Evolutionary conservation across 768 basidiomycete genomes (phyloP).

Genomic region (Termitomyces sp.): DNA sequence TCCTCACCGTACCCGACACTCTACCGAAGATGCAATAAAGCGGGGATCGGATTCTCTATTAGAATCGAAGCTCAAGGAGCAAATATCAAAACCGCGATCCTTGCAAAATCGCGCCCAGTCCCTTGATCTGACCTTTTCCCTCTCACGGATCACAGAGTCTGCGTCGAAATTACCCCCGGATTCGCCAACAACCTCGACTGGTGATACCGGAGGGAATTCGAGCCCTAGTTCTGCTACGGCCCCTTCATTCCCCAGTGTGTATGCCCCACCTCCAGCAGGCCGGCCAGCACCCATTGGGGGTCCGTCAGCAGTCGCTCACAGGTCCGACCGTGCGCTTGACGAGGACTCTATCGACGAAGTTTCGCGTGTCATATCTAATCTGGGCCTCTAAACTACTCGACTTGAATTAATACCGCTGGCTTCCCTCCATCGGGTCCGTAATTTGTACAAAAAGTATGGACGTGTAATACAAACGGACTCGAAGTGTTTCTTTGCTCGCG

Average conservation of each 20-base stretch:
- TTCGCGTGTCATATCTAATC: slow-evolving; percentile 71
- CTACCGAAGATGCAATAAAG: slow-evolving; percentile 66
- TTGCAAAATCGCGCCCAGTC: slow-evolving; percentile 85
- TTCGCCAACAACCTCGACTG: slow-evolving; percentile 74
- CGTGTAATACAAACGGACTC: slow-evolving; percentile 16
- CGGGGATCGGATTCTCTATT: slow-evolving; percentile 81
- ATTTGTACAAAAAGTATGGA: slow-evolving; percentile 16
- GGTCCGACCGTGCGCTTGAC: slow-evolving; percentile 37
- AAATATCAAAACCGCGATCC: slow-evolving; percentile 70
- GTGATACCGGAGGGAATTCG: slow-evolving; percentile 69
- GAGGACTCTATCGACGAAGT: slow-evolving; percentile 65
- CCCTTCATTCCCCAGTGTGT: slow-evolving; percentile 82
- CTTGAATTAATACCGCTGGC: slow-evolving; percentile 1
- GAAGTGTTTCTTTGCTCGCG: slow-evolving; percentile 4
- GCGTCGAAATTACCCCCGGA: slow-evolving; percentile 56
- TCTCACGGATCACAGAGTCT: slow-evolving; percentile 75
- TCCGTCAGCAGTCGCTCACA: slow-evolving; percentile 36
- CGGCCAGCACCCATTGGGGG: slow-evolving; percentile 33
- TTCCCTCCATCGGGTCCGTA: slow-evolving; percentile 3
- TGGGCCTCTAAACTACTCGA: slow-evolving; percentile 45
- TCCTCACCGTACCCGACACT: slow-evolving; percentile 58
- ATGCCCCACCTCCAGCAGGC: slow-evolving; percentile 45
- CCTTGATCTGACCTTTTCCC: slow-evolving; percentile 79
- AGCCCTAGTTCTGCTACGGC: slow-evolving; percentile 76
- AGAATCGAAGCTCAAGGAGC: slow-evolving; percentile 80